Base-by-base conservation (phyloP, 1,139 yeast genomes). In the Lodderomyces elongisporus region DNA sequence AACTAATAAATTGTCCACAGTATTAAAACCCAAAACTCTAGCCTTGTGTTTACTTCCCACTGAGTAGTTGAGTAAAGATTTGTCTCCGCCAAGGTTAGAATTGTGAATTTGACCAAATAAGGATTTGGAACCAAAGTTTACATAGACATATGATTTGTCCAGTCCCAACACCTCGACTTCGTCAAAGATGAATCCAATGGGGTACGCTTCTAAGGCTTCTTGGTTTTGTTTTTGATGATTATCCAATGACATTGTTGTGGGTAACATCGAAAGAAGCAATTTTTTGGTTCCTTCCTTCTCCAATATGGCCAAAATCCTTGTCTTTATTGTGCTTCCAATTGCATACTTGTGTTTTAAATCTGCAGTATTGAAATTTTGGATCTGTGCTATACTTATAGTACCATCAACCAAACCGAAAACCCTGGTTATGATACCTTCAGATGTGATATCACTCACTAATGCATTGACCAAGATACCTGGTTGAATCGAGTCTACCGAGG, bases 401-500 rank as follows among this genome's bases (percentile, higher is more conserved):
- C 80, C 95, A 43, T 79, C 79, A 15, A 84, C 74, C 40, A 84
- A 61, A 38, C 96, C 96, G 46, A 79, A 79, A 1, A 79, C 78
- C 49, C 78, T 82, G 36, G 76, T 64, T 12, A 65, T 56, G n/a
- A 79, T 54, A 42, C 96, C 97, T 26, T 72, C 60, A n/a, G 63
- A 55, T 22, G 71, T 56, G 6, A 79, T 71, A 13, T 77, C 78
- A 18, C 81, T 67, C 23, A 89, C 74, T 25, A 81, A 60, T 4
- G 89, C 85, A 42, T 85, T 87, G 4, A 89, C 87, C 14, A 81
- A 52, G 42, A 79, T 73, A 47, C 98, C 98, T 2, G 98, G 95
- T 28, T 83, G 73, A 24, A 89, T 70, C 3, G 95, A 75, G 45
- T 85, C 94, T 16, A 85, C 63, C 4, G 91, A 76, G 1, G 85